Conservation (phyloP, 2,329 filamentous ascomycete genomes). For the Drechslerella dactyloides region DNA sequence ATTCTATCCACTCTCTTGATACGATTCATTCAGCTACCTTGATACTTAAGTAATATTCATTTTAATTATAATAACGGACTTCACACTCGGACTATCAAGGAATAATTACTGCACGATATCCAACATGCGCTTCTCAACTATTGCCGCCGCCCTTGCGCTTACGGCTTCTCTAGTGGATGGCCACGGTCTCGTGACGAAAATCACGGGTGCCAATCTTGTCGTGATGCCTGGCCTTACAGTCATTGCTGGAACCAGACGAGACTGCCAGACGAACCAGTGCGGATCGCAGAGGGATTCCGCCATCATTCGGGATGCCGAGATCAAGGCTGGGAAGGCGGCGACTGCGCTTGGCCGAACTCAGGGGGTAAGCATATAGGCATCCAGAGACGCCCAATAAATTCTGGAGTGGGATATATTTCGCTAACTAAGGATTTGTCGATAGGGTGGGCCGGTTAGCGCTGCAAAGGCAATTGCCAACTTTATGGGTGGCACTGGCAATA, state of each 20-base stretch:
- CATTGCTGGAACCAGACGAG: constrained; percentile 70
- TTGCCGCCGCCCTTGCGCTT: constrained; percentile 61
- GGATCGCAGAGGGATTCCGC: constrained; percentile 74
- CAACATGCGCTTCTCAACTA: constrained; percentile 63
- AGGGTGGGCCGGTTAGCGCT: constrained; percentile 66
- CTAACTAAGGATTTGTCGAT: constrained; percentile 57
- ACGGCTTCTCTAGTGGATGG: constrained; percentile 62
- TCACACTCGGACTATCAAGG: background rate
- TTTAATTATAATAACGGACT: no score
- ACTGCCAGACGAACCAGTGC: constrained; percentile 68
- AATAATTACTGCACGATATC: constrained; percentile 28
- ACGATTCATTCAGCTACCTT: background rate
- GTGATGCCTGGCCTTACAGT: constrained; percentile 69
- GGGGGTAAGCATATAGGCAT: constrained; percentile 12
- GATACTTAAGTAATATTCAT: background rate
- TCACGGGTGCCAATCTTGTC: constrained; percentile 68
- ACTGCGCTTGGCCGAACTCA: constrained; percentile 64
- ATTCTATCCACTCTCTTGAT: background rate
- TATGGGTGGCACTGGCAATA: constrained; percentile 61
- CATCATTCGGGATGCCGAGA: constrained; percentile 70
- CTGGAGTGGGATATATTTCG: constrained; percentile 34
- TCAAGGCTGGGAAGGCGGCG: constrained; percentile 63
- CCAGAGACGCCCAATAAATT: background rate
- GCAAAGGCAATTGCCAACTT: constrained; percentile 66
- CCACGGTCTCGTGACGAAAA: constrained; percentile 66